Evolutionary conservation across 2,329 filamentous ascomycete genomes (phyloP).

Genomic region (Polytolypa hystricis): DNA sequence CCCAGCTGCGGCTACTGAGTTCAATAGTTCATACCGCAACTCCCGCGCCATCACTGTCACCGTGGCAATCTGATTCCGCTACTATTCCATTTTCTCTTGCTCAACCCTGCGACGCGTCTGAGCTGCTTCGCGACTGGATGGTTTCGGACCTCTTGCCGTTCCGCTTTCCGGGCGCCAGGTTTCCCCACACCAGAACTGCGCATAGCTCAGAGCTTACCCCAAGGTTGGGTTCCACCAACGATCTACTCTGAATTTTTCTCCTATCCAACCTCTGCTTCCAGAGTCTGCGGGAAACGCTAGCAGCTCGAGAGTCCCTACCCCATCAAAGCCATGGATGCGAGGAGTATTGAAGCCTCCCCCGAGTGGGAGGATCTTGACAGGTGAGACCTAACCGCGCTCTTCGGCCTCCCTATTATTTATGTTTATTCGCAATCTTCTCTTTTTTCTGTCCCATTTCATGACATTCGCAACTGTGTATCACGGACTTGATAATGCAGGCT

Average conservation of each 20-base stretch:
- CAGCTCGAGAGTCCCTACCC: background rate
- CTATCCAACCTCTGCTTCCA: too few relatives aligned
- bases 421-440: background rate
- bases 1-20: conserved; percentile 1
- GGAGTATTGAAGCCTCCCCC: conserved; percentile 35
- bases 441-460: too few relatives aligned
- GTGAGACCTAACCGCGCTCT: conserved; percentile 44
- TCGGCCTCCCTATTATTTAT: background rate
- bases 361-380: conserved; percentile 65
- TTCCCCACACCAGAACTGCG: too few relatives aligned
- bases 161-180: background rate
- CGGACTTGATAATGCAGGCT: background rate
- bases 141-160: background rate
- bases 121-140: background rate
- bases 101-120: background rate
- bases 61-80: conserved; percentile 4
- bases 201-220: background rate
- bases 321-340: conserved; percentile 27
- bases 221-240: too few relatives aligned
- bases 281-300: too few relatives aligned
- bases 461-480: too few relatives aligned
- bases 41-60: conserved; percentile 8
- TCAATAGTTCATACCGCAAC: too few relatives aligned
- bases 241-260: too few relatives aligned
- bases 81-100: background rate